Evolutionary conservation across 164 flowering plant genomes (phyloP).

Genomic region (Hamamelis virginiana): DNA sequence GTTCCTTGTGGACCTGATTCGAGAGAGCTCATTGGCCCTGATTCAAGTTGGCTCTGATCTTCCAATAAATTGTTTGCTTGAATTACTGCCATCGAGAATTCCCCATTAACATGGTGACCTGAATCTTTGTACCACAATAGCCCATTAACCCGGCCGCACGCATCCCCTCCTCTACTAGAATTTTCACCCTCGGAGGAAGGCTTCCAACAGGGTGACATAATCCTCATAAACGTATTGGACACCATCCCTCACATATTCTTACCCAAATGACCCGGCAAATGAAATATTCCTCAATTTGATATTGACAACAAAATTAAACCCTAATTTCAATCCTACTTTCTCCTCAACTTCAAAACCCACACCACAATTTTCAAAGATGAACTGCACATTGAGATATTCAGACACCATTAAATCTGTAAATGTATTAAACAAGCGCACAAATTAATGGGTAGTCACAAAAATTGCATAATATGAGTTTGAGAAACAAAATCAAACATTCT

Average conservation of each 20-base stretch:
- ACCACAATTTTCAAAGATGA: slow-evolving; percentile 25
- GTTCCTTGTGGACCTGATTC: slow-evolving; percentile 82
- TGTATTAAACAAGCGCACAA: slow-evolving; percentile 6
- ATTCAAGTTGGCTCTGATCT: slow-evolving; percentile 82
- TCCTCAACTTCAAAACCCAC: slow-evolving; percentile 23
- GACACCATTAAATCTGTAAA: slow-evolving; percentile 49
- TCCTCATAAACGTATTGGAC: slow-evolving; percentile 47
- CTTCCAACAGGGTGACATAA: slow-evolving; percentile 75
- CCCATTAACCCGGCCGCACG: slow-evolving; percentile 57
- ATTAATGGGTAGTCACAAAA: slow-evolving; percentile 24
- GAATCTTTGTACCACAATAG: slow-evolving; percentile 81
- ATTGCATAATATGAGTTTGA: slow-evolving; percentile 7
- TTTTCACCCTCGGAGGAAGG: slow-evolving; percentile 53
- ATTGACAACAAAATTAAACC: slow-evolving; percentile 18
- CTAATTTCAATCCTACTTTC: slow-evolving; percentile 19
- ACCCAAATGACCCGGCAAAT: slow-evolving; percentile 45
- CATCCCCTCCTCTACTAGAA: slow-evolving; percentile 38
- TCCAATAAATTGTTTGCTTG: slow-evolving; percentile 81
- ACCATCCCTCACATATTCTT: slow-evolving; percentile 54
- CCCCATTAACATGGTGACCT: slow-evolving; percentile 75
- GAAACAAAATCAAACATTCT: slow-evolving; percentile 18
- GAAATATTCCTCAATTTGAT: slow-evolving; percentile 22
- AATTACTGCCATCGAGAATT: slow-evolving; percentile 87
- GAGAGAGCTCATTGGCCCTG: slow-evolving; percentile 69
- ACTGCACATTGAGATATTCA: slow-evolving; percentile 25